Evolutionary conservation across 768 basidiomycete genomes (phyloP).

Genomic region (Phlebiopsis flavidoalba): DNA sequence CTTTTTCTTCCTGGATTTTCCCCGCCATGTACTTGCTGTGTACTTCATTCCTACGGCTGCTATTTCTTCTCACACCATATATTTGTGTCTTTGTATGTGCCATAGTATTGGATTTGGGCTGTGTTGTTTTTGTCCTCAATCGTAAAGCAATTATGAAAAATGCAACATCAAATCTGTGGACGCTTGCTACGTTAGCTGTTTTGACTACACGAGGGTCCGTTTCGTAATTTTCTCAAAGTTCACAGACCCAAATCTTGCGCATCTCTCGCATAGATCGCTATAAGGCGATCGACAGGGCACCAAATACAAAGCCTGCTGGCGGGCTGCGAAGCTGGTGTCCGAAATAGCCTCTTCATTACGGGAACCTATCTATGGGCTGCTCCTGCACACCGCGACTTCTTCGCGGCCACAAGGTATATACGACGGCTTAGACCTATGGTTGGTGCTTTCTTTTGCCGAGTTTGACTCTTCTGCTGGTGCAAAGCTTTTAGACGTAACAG

Average conservation of each 20-base stretch:
- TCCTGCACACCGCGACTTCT: not conserved
- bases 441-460: no score
- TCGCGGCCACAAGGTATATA: no score
- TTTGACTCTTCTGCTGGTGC: no score
- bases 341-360: not conserved
- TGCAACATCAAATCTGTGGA: not conserved
- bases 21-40: not conserved
- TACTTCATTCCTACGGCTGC: not conserved
- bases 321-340: not conserved
- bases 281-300: not conserved
- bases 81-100: no score
- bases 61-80: not conserved
- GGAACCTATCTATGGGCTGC: not conserved
- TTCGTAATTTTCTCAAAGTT: no score
- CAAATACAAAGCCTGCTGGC: not conserved
- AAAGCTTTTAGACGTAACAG: no score
- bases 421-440: no score
- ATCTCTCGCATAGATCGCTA: not conserved
- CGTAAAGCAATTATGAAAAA: not conserved
- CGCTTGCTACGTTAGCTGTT: not conserved
- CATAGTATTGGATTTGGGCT: no score
- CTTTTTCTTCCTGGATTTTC: not conserved
- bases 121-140: no score
- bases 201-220: no score
- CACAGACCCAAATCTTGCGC: no score